Conservation (phyloP, 2,329 filamentous ascomycete genomes). For the Aspergillus cejpii region DNA sequence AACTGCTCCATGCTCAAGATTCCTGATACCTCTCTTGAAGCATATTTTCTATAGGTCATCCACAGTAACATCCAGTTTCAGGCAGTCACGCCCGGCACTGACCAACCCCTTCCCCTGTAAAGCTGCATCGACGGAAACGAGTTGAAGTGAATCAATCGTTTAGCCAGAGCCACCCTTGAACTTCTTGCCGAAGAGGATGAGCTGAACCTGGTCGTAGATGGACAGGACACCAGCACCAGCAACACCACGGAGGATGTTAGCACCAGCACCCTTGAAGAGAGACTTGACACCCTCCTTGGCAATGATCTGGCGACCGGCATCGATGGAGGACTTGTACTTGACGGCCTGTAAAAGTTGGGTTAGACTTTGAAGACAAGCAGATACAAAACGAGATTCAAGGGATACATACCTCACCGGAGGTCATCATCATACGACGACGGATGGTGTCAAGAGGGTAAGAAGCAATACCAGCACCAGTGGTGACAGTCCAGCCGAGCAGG, state of each 20-base stretch:
- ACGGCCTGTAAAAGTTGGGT: constrained; percentile 62
- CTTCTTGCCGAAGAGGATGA: constrained; percentile 99
- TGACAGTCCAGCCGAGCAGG: constrained; percentile 96
- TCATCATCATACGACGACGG: constrained; percentile 99
- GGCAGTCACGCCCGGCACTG: constrained; percentile 24
- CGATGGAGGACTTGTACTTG: constrained; percentile 97
- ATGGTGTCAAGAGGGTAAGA: constrained; percentile 99
- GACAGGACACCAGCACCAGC: constrained; percentile 99
- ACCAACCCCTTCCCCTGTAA: constrained; percentile 25
- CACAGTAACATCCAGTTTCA: constrained; percentile 27
- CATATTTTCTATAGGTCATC: constrained; percentile 40
- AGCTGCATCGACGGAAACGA: constrained; percentile 13
- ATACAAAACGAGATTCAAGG: background rate
- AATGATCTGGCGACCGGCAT: constrained; percentile 93
- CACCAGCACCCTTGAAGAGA: constrained; percentile 99
- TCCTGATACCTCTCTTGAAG: constrained; percentile 34
- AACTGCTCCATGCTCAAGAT: constrained; percentile 43
- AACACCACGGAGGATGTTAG: constrained; percentile 99
- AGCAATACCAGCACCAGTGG: constrained; percentile 99
- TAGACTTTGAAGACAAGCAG: constrained; percentile 42
- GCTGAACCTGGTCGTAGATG: constrained; percentile 99
- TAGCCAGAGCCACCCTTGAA: constrained; percentile 47
- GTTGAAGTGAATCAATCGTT: constrained; percentile 20
- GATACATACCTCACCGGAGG: constrained; percentile 60
- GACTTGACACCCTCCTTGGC: constrained; percentile 95